Conservation (phyloP, 352 stramenopile genomes). For the Globisporangium splendens region DNA sequence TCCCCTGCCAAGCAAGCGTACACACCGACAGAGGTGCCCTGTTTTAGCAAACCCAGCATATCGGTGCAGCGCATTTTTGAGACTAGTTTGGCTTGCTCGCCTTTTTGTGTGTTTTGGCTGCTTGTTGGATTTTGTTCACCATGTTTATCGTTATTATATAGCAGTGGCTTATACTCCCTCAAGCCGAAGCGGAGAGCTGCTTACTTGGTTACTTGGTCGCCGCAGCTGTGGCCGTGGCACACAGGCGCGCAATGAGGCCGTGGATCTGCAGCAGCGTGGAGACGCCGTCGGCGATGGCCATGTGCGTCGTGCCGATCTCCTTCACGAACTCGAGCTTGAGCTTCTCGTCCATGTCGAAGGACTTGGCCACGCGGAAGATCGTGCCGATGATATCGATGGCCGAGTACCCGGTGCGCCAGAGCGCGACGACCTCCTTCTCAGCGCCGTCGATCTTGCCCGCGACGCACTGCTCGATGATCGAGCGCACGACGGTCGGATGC, state of each 20-base stretch:
- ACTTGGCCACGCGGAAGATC: slow-evolving; percentile 95
- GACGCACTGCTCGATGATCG: slow-evolving; percentile 65
- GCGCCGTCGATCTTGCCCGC: slow-evolving; percentile 84
- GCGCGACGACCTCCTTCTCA: slow-evolving; percentile 60
- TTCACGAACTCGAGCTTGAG: slow-evolving; percentile 91
- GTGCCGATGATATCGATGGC: slow-evolving; percentile 97
- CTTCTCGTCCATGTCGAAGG: slow-evolving; percentile 76
- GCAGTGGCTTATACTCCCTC: too few species aligned
- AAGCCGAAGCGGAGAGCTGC: too few species aligned
- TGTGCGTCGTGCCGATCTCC: slow-evolving; percentile 88
- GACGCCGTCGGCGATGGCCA: slow-evolving; percentile 93
- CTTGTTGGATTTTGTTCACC: too few species aligned
- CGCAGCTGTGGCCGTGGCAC: slow-evolving; percentile 35
- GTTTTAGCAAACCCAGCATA: too few species aligned
- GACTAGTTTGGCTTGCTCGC: too few species aligned
- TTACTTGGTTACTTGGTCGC: slow-evolving; percentile 5
- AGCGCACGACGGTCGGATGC: slow-evolving; percentile 86
- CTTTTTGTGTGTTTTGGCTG: too few species aligned
- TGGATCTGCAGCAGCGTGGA: slow-evolving; percentile 93
- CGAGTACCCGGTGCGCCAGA: slow-evolving; percentile 92
- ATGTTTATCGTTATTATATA: too few species aligned
- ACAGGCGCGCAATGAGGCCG: slow-evolving; percentile 87
- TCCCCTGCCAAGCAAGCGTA: too few species aligned
- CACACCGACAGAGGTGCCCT: too few species aligned
- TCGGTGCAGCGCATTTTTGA: too few species aligned